A percentile compares a stretch with the other conserved stretches of the same genome.
Evolutionary conservation across 2,329 filamentous ascomycete genomes (phyloP).

Genomic region (Aspergillus candidus): DNA sequence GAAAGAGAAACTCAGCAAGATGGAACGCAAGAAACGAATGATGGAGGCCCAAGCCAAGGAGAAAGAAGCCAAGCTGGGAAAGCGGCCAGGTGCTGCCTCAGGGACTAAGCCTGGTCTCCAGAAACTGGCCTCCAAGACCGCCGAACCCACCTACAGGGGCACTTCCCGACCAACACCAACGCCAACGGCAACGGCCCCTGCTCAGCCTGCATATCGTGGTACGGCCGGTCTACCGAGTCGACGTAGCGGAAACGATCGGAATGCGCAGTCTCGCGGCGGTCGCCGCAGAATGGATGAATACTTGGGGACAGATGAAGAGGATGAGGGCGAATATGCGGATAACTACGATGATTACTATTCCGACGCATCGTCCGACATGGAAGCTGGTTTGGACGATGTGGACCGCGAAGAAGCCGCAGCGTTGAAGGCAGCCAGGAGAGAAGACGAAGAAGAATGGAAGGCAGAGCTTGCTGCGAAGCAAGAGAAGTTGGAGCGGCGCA

Average conservation of each 20-base stretch:
- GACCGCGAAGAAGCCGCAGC: slow-evolving; percentile 42
- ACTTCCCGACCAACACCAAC: slow-evolving; percentile 28
- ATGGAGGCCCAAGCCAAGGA: slow-evolving; percentile 38
- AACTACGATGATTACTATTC: slow-evolving; percentile 40
- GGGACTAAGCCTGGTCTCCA: slow-evolving; percentile 16
- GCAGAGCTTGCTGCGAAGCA: slow-evolving; percentile 41
- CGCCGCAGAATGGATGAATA: slow-evolving; percentile 36
- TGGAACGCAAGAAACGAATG: slow-evolving; percentile 46
- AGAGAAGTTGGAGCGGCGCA: slow-evolving; percentile 42
- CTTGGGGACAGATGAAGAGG: slow-evolving; percentile 44
- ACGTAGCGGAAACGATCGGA: slow-evolving; percentile 22
- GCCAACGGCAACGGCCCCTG: slow-evolving; percentile 18
- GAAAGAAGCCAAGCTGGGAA: slow-evolving; percentile 29
- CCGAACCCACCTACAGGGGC: slow-evolving; percentile 33
- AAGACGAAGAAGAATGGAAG: slow-evolving; percentile 43
- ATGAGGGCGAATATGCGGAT: slow-evolving; percentile 38
- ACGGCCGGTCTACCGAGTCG: slow-evolving; percentile 34
- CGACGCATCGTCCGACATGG: slow-evolving; percentile 46
- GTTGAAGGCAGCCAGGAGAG: slow-evolving; percentile 35
- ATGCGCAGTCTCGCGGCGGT: slow-evolving; percentile 20
- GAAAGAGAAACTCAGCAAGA: slow-evolving; percentile 52
- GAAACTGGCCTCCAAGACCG: slow-evolving; percentile 24
- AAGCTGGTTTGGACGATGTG: slow-evolving; percentile 43
- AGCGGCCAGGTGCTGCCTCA: slow-evolving; percentile 18
- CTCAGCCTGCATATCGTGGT: slow-evolving; percentile 34